Evolutionary conservation across 345 rosid genomes (phyloP).

Genomic region (Eucalyptus grandis): DNA sequence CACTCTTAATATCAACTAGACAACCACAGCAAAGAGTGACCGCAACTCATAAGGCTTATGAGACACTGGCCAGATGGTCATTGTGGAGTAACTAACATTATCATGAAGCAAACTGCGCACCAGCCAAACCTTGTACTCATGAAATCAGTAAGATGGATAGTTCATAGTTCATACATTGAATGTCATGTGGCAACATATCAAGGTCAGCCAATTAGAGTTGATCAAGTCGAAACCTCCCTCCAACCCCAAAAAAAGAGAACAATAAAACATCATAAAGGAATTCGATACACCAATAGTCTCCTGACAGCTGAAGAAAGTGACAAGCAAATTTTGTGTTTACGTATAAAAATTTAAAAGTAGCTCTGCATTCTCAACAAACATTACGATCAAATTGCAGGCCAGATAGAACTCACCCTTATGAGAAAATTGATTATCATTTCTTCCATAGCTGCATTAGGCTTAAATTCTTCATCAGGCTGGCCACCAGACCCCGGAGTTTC

Average conservation of each 20-base stretch:
- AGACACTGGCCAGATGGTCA: background rate
- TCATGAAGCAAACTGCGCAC: background rate
- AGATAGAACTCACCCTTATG: slow-evolving; percentile 64
- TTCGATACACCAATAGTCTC: background rate
- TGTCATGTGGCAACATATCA: background rate
- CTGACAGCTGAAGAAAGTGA: background rate
- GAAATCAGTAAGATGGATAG: background rate
- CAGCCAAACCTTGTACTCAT: background rate
- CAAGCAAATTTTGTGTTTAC: background rate
- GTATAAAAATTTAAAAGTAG: background rate
- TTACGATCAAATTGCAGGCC: background rate
- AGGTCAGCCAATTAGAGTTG: background rate
- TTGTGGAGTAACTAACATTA: background rate
- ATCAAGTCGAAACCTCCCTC: background rate
- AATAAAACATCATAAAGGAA: background rate
- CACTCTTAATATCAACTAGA: background rate
- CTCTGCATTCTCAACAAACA: background rate
- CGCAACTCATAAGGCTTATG: background rate
- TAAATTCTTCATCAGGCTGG: slow-evolving; percentile 98
- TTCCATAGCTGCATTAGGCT: slow-evolving; percentile 99
- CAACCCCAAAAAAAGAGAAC: background rate
- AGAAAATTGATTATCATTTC: slow-evolving; percentile 99
- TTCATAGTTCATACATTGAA: background rate
- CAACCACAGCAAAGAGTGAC: background rate
- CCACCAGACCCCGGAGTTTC: slow-evolving; percentile 96